Evolutionary conservation across 805 yeast genomes (phyloP), one percentile per base, ranked within the genome.

Genomic region (Candida incommunis): DNA sequence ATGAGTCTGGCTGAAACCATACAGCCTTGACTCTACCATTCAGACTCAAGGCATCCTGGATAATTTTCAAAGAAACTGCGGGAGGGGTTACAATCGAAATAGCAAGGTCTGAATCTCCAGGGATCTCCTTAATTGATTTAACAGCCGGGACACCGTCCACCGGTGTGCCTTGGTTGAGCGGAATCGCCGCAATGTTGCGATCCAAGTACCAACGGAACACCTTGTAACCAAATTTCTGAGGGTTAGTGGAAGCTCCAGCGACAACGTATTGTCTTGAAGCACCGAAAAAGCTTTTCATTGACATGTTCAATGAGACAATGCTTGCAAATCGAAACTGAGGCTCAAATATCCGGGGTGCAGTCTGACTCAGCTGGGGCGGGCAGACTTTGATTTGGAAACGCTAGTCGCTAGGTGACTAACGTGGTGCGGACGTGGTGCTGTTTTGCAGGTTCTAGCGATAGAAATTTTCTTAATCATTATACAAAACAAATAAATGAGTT

Each of bases 1-100:
- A 82, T 21, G 86, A 73, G 0, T 94, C 94, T 0, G 94, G 94
- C 56, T 84, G 94, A 51, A 82, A 78, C 94, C 94, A 85, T 15
- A 82, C 63, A 1, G 80, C 76, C 52, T 71, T 72, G 15, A 81
- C 62, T 1, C 51, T 46, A 2, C 50, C 51, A 7, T 56, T 55
- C 3, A 55, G 44, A 15, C 55, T 43, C 24, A 60, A 53, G 46
- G 74, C 61, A 15, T 67, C 67, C 9, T 66, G 59, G 29, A 78
- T 55, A 0, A 69, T 57, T 4, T 68, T 58, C 16, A 70, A 63
- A 1, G 86, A 74, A 3, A 79, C 71, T 0, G 57, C 55, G 1
- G 94, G 92, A 2, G 94, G 88, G 0, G 94, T 83, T 44, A 84
- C 75, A 37, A 85, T 78, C 24, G 85, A 77, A 4, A 81, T 60